Percentiles rank a stretch among this genome's conserved stretches.
Conservation (phyloP, 2,329 filamentous ascomycete species). For the Colletotrichum theobromicola region DNA sequence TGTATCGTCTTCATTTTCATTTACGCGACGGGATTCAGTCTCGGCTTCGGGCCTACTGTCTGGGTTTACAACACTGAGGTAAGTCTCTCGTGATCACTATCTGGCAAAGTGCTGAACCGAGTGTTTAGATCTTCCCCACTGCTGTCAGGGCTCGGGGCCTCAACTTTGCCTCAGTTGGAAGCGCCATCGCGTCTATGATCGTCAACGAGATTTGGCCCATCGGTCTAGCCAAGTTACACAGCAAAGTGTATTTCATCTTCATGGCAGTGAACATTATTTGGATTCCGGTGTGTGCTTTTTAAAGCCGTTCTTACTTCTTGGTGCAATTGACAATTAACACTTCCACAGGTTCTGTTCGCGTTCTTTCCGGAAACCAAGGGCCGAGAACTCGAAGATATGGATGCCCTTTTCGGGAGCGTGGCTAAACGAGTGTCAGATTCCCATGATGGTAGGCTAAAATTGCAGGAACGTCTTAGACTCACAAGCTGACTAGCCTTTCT, state of each 20-base stretch:
- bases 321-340: neutral
- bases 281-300: constrained; percentile 40
- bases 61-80: constrained; percentile 68
- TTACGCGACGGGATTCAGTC: constrained; percentile 62
- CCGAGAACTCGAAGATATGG: constrained; percentile 48
- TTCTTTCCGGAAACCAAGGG: constrained; percentile 52
- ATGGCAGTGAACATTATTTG: constrained; percentile 56
- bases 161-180: constrained; percentile 59
- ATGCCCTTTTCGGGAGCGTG: constrained; percentile 40
- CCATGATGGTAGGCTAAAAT: neutral
- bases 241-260: constrained; percentile 62
- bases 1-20: constrained; percentile 63
- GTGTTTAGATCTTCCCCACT: constrained; percentile 59
- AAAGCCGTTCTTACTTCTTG: accelerated
- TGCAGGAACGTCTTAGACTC: no score
- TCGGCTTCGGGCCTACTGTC: constrained; percentile 61
- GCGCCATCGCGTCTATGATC: constrained; percentile 60
- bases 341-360: constrained; percentile 40
- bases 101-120: neutral
- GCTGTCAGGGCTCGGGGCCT: constrained; percentile 60
- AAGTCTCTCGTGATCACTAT: neutral
- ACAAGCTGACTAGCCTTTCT: neutral
- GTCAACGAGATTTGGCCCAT: constrained; percentile 62
- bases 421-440: neutral
- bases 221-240: constrained; percentile 54